Percentiles rank a stretch among this genome's conserved stretches.
Conservation (phyloP, 2,329 filamentous ascomycete species). For the Lasiodiplodia theobromae region DNA sequence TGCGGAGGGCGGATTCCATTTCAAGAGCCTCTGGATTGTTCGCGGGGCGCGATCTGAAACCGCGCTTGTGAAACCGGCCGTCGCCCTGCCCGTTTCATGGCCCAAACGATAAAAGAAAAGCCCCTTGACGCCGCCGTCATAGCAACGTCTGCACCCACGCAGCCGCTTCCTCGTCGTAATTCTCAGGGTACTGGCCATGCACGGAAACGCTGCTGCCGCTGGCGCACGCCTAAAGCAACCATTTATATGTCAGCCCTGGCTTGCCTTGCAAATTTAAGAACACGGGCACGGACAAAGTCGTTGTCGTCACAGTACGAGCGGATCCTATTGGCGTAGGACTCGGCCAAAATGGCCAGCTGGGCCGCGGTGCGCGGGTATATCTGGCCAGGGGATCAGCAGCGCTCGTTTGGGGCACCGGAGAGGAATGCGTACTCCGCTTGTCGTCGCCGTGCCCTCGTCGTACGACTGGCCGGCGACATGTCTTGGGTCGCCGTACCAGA, state of each 20-base stretch:
- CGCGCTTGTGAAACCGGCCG: slow-evolving; percentile 22
- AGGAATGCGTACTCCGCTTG: slow-evolving; percentile 14
- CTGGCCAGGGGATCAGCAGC: slow-evolving; percentile 16
- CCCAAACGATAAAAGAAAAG: slow-evolving; percentile 20
- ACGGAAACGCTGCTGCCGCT: slow-evolving; percentile 22
- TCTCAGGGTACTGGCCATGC: slow-evolving; percentile 16
- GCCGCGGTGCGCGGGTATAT: slow-evolving; percentile 25
- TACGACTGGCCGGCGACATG: slow-evolving; percentile 18
- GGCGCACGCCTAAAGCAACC: slow-evolving; percentile 12
- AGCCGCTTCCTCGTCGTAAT: slow-evolving; percentile 26
- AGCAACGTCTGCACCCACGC: slow-evolving; percentile 22
- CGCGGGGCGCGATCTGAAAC: slow-evolving; percentile 24
- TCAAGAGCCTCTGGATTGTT: background rate
- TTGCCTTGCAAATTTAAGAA: slow-evolving; percentile 2
- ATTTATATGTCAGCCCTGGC: slow-evolving; percentile 1
- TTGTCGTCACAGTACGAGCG: slow-evolving; percentile 22
- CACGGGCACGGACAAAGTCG: slow-evolving; percentile 7
- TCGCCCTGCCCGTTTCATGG: slow-evolving; percentile 23
- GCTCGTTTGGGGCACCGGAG: slow-evolving; percentile 11
- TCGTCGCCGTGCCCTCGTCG: slow-evolving; percentile 16
- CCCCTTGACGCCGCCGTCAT: slow-evolving; percentile 18
- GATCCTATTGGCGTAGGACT: slow-evolving; percentile 21
- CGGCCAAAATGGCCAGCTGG: slow-evolving; percentile 11
- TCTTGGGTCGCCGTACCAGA: slow-evolving; percentile 24
- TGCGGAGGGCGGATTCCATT: background rate